Base-by-base conservation (phyloP, 129 eudicot genomes). In the Arctium lappa region DNA sequence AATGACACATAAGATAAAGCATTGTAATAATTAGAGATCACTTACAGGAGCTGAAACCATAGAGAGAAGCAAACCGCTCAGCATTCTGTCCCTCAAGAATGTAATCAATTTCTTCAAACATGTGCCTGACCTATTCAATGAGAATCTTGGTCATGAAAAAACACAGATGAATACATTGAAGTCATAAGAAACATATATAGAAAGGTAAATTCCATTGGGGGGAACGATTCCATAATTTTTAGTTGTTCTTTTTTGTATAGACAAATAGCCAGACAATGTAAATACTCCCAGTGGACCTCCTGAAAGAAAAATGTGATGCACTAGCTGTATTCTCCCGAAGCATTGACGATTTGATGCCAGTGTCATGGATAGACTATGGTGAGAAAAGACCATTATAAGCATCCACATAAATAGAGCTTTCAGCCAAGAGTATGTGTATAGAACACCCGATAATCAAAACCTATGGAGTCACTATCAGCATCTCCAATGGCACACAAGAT, bases 51-150 rank as follows among this genome's bases (percentile, higher is more conserved):
- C 80, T 72, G 80, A 85, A 76, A 83, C 90, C 93, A 80, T 93
- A 95, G 16, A 95, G 89, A 78, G 95, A 83, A 39, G 94, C 95
- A 83, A 95, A 95, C 3, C 95, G 93, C 82, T 95, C 99, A 70
- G 98, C 97, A 82, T 95, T 95, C 79, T 91, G 90, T 73, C 97
- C 99, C 85, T 95, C 99, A 78, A 93, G 89, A 82, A 95, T 89
- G 90, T 95, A 95, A 84, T 95, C 99, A 76, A 95, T 95, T 79
- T 95, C 99, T 84, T 95, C 97, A 86, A 95, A 95, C 99, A 95
- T 95, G 84, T 95, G 99, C 39, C 99, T 95, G 80, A 95, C 99
- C 99, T 95, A 86, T 84, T 79, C 88, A 89, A 84, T 76, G 30
- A 85, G 69, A 83, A 72, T 60, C 82, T 83, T 39, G 53, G 82